These are phyloP conservation scores for Solanum stenotomum DNA, from an alignment of 257 asterid genomes.

Conservation along the genomic window DNA sequence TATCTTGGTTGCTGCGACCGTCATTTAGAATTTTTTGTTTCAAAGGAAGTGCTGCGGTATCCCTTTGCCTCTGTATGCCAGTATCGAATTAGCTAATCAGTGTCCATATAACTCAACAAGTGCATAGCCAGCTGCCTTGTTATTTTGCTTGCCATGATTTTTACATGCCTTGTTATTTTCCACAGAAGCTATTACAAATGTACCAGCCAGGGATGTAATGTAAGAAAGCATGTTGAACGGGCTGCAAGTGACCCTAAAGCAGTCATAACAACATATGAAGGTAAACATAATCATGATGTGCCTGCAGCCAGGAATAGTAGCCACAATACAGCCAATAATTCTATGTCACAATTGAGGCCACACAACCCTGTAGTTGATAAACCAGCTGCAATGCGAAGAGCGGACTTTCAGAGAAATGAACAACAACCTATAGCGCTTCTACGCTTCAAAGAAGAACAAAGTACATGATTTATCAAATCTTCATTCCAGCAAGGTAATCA, in stretches of 20 bases:
- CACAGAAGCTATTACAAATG: slow-evolving; percentile 94
- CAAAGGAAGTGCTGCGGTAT: background rate
- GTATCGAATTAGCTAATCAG: background rate
- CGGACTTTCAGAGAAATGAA: slow-evolving; percentile 31
- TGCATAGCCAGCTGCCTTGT: background rate
- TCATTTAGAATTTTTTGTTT: background rate
- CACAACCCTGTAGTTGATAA: slow-evolving; percentile 18
- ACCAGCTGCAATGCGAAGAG: slow-evolving; percentile 17
- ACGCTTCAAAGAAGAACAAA: slow-evolving; percentile 67
- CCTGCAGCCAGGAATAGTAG: slow-evolving; percentile 68
- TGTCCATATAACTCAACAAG: background rate
- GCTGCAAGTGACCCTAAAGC: slow-evolving; percentile 85
- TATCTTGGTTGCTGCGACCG: background rate
- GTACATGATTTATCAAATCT: slow-evolving; percentile 16
- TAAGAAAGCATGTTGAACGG: slow-evolving; percentile 89
- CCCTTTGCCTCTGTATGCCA: background rate
- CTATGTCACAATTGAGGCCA: slow-evolving; percentile 43
- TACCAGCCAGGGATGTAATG: slow-evolving; percentile 71
- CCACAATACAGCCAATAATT: slow-evolving; percentile 38
- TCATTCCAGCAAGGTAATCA: background rate
- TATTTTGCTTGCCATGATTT: background rate
- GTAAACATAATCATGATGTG: slow-evolving; percentile 77
- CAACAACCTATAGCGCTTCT: slow-evolving; percentile 49
- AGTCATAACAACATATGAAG: slow-evolving; percentile 82
- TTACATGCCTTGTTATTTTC: background rate